Conservation (phyloP, 176 grass and related monocot species). For the Lolium perenne region DNA sequence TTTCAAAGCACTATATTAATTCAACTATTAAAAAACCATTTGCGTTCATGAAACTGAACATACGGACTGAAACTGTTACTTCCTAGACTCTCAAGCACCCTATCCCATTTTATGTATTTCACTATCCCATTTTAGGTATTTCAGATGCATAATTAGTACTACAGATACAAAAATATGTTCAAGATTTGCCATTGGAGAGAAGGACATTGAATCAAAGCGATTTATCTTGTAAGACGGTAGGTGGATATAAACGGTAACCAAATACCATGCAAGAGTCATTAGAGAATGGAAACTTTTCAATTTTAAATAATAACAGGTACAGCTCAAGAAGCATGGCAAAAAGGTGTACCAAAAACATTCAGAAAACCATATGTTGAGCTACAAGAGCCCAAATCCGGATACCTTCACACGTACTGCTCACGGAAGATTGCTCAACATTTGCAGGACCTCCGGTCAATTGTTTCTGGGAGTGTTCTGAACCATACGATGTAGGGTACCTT, state of each 20-base stretch:
- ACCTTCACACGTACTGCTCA: constrained; percentile 46
- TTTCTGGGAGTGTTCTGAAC: constrained; percentile 46
- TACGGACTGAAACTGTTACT: neutral
- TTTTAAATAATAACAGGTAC: neutral
- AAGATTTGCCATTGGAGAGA: neutral
- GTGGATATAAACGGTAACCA: neutral
- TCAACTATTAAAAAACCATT: constrained; percentile 20
- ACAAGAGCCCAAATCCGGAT: constrained; percentile 34
- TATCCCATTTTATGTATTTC: neutral
- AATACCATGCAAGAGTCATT: neutral
- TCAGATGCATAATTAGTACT: neutral
- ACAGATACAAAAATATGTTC: neutral
- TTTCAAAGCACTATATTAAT: constrained; percentile 16
- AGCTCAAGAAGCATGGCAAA: constrained; percentile 9
- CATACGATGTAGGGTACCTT: constrained; percentile 45
- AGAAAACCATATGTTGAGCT: neutral
- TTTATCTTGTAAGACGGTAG: constrained; percentile 12
- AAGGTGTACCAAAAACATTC: constrained; percentile 25
- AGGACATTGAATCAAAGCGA: neutral
- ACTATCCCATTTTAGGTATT: neutral
- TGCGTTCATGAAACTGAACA: neutral
- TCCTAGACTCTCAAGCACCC: neutral
- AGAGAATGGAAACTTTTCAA: neutral
- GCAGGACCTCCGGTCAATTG: constrained; percentile 46
- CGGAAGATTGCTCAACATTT: constrained; percentile 44